Evolutionary conservation across 441 rosid genomes (phyloP).

Genomic region (Isatis lusitanica): DNA sequence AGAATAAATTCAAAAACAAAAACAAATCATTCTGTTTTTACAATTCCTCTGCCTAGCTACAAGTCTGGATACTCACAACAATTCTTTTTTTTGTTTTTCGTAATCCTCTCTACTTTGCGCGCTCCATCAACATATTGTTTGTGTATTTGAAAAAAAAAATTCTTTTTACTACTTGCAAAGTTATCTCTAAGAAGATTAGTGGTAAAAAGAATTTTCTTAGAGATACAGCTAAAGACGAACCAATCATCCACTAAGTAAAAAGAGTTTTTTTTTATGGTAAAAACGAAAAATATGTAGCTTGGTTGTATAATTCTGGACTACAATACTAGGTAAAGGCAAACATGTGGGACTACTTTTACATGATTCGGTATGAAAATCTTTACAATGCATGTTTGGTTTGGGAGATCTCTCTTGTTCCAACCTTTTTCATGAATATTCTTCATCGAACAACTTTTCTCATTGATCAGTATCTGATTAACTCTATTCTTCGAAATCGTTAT

Average conservation of each 20-base stretch:
- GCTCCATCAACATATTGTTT: neutral
- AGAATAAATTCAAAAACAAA: neutral
- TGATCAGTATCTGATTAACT: neutral
- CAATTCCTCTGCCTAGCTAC: neutral
- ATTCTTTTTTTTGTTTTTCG: neutral
- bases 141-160: neutral
- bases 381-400: neutral
- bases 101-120: neutral
- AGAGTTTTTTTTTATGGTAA: neutral
- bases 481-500: neutral
- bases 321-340: neutral
- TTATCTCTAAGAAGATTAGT: neutral
- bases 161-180: neutral
- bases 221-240: too few species aligned
- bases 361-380: neutral
- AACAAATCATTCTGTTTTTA: neutral
- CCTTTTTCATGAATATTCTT: neutral
- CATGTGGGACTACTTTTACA: neutral
- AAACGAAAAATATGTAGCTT: neutral
- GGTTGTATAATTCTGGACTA: neutral
- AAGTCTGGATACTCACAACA: neutral
- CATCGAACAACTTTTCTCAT: neutral
- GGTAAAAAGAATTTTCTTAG: neutral
- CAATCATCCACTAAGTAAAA: too few species aligned
- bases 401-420: neutral